Evolutionary conservation across 176 grass and related monocot species (phyloP), one percentile per base, ranked within the genome.

Genomic region (Carex kokanica): DNA sequence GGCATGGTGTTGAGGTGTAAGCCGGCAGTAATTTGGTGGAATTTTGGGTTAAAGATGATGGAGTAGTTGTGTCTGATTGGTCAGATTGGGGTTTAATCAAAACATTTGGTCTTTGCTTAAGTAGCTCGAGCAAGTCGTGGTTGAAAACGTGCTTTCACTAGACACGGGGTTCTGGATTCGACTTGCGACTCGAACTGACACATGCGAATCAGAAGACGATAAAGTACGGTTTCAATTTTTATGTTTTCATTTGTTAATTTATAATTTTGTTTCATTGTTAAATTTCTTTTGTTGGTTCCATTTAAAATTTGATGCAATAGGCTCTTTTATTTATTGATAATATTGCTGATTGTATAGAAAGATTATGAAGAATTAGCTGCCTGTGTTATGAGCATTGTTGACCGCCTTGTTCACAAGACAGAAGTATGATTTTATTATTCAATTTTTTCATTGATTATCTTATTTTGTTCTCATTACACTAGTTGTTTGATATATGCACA

Each of bases 131-230:
- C 89, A 93, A 90, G 86, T 93, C 40, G 96, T 99, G 60, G 93
- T 99, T 86, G 96, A 99, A 90, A 99, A 99, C 85, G 62, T 99
- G 43, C 74, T 99, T 66, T 86, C 96, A 68, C 93, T 99, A 13
- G 86, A 88, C 8, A 86, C 89, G 11, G 88, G 80, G 79, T 99
- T 99, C 83, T 99, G 91, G 93, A 88, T 95, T 85, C 89, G 91
- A 56, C 83, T 99, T 67, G 91, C 93, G 14, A 89, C 93, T 64
- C 91, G 91, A 86, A 88, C 87, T 83, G 93, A 95, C 71, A 88
- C 92, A 13, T 93, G 91, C 91, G 90, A 91, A 89, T 99, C 88
- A 4, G 96, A 99, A 86, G 96, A 99, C 87, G 96, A 95, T 83
- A 92, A 99, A 95, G 96, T 85, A 93, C 82, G 89, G 65, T 88